Conservation (phyloP, 2,329 filamentous ascomycete species). For the Fusarium xyrophilum region DNA sequence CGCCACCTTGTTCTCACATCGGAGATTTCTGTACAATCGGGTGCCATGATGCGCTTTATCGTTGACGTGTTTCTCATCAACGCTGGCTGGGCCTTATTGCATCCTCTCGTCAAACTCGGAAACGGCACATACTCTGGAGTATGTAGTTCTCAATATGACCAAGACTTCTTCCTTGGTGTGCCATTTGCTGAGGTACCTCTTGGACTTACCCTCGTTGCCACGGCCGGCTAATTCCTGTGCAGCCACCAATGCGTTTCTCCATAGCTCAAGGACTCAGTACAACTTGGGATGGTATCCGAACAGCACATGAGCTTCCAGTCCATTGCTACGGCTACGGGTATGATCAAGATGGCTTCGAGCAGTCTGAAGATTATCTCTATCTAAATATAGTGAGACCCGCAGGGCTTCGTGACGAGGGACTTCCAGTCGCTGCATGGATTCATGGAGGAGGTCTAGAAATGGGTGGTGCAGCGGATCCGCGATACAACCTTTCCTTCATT, state of each 20-base stretch:
- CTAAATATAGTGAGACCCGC: constrained; percentile 66
- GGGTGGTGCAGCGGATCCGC: constrained; percentile 50
- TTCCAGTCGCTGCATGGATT: constrained; percentile 67
- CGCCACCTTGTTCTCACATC: background rate
- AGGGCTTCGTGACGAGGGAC: constrained; percentile 49
- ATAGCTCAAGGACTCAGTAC: constrained; percentile 51
- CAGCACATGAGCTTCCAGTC: constrained; percentile 54
- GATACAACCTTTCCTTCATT: constrained; percentile 68
- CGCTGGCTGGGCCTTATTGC: background rate
- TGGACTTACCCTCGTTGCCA: rapidly evolving
- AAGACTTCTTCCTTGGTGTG: constrained; percentile 22
- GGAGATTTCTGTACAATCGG: background rate
- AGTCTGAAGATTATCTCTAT: constrained; percentile 65
- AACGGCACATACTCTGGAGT: constrained; percentile 24
- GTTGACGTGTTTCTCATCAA: background rate
- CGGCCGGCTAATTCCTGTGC: background rate
- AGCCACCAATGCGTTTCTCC: constrained; percentile 31
- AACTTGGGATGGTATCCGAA: constrained; percentile 50
- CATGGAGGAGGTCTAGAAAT: constrained; percentile 52
- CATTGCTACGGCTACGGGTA: constrained; percentile 59
- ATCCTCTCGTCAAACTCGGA: constrained; percentile 2
- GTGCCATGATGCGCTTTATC: background rate
- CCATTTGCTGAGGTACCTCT: constrained; percentile 10
- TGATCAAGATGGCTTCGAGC: constrained; percentile 34
- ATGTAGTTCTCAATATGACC: constrained; percentile 8